Conservation (phyloP, 2,329 filamentous ascomycete genomes). For the Canariomyces notabilis region DNA sequence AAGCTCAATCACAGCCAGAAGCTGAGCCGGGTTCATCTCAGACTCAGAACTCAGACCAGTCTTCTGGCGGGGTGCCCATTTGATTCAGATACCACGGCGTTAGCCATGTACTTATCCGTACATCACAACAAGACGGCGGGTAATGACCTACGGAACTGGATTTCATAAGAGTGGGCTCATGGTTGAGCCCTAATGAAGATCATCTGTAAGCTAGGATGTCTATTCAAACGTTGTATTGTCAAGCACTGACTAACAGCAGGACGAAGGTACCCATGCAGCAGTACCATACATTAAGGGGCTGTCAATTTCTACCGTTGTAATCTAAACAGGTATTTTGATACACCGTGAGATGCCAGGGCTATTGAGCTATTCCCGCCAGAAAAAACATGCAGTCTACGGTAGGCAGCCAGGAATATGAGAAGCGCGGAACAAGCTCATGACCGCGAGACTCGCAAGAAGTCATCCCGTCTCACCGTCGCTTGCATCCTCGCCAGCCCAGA, state of each 20-base stretch:
- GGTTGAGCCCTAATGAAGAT: too few species aligned
- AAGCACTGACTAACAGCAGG: too few species aligned
- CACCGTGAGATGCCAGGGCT: neutral
- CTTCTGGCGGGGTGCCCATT: too few species aligned
- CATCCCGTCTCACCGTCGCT: neutral
- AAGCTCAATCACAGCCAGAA: constrained; percentile 8
- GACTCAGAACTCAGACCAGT: neutral
- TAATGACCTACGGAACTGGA: too few species aligned
- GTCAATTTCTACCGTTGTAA: neutral
- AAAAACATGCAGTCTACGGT: neutral
- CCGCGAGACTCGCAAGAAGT: neutral
- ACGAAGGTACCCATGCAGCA: too few species aligned
- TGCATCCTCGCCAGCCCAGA: neutral
- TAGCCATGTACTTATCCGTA: neutral
- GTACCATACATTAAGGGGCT: neutral
- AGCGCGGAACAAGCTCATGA: neutral
- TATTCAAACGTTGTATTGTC: too few species aligned
- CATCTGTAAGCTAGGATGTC: neutral
- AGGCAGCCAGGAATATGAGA: neutral
- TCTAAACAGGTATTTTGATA: neutral
- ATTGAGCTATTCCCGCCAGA: neutral
- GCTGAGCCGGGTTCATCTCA: neutral
- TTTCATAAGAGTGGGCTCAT: too few species aligned
- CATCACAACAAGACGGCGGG: neutral
- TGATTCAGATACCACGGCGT: constrained; percentile 10